Conservation (phyloP, 2,329 filamentous ascomycete species). For the Neofusicoccum cordaticola region DNA sequence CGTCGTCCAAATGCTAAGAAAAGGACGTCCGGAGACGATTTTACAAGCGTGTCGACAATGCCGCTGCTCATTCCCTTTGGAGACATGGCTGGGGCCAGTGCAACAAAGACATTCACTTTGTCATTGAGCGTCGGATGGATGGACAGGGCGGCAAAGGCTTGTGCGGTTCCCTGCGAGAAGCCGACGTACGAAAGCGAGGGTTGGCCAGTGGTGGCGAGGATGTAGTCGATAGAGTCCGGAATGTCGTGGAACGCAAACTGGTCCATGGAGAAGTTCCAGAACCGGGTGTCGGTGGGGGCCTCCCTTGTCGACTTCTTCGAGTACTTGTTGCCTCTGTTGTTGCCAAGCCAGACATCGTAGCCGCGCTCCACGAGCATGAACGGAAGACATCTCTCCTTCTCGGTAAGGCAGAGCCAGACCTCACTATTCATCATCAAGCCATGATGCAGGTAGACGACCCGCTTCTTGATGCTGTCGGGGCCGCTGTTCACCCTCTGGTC, state of each 20-base stretch:
- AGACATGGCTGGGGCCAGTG: conserved; percentile 92
- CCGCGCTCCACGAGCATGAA: conserved; percentile 87
- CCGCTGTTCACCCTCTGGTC: conserved; percentile 73
- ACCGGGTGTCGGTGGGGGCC: conserved; percentile 71
- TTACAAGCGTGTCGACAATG: conserved; percentile 88
- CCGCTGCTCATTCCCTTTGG: conserved; percentile 86
- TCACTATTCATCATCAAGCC: conserved; percentile 98
- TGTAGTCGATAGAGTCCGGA: conserved; percentile 88
- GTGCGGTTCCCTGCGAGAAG: conserved; percentile 94
- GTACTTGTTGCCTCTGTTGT: conserved; percentile 98
- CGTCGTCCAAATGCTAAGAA: conserved; percentile 90
- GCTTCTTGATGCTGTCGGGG: conserved; percentile 67
- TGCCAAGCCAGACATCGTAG: conserved; percentile 97
- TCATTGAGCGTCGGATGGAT: conserved; percentile 90
- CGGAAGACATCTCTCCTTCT: conserved; percentile 79
- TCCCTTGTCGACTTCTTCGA: conserved; percentile 85
- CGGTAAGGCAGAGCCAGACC: conserved; percentile 92
- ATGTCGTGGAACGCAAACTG: conserved; percentile 98
- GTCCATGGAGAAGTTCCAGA: conserved; percentile 99
- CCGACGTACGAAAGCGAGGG: conserved; percentile 90
- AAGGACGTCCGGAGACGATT: conserved; percentile 86
- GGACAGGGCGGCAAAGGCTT: conserved; percentile 89
- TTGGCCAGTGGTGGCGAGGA: conserved; percentile 78
- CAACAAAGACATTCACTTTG: conserved; percentile 94
- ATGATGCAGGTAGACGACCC: conserved; percentile 90